Base-by-base conservation (phyloP, 2,329 filamentous ascomycete genomes). In the Pseudogymnoascus destructans region DNA sequence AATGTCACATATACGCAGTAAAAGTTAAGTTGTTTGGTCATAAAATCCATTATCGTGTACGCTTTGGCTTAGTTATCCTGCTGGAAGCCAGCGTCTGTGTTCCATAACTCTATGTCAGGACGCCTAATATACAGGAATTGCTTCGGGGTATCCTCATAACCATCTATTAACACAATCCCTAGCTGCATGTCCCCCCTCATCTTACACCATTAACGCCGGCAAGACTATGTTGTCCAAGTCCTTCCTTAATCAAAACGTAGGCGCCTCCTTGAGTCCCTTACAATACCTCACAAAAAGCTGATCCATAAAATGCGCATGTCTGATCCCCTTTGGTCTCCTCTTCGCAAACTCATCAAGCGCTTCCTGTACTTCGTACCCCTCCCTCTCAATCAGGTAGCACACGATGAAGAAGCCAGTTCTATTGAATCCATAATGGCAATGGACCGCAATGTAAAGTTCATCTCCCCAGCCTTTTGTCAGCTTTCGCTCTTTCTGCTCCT, bases 361-460 rank as follows among this genome's bases (percentile, higher is more conserved):
- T 58, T 86, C 82, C 65, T 87, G 80, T 1, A 95, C 80, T 19
- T 74, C 75, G 66, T 81, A 91, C 0, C 81, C 84, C 64, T 86
- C 80, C 52, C 82, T 77, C 73, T 96, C 90, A 11, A 96, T 85
- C n/a, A 97, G 75, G 68, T 96, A 97, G 66, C 85, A 89, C 30
- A 89, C 86, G 56, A 97, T 82, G 68, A 96, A 87, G 70, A 92
- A 95, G 0, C 92, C 92, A 0, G 92, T 96, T 19, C 91, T 81
- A 69, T 97, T 96, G 73, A 95, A 96, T 0, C 92, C 92, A 65
- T 96, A 96, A 67, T 97, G 92, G 66, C 92, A 97, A 69, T 97
- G 92, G 0, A 95, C 89, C 2, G 86, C 91, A 57, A 95, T 80
- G 54, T 85, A 73, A 17, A 72, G 70, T 1, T 73, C 66, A 5